Evolutionary conservation across 257 asterid genomes (phyloP), one percentile per base, ranked within the genome.

Genomic region (Mitragyna speciosa): DNA sequence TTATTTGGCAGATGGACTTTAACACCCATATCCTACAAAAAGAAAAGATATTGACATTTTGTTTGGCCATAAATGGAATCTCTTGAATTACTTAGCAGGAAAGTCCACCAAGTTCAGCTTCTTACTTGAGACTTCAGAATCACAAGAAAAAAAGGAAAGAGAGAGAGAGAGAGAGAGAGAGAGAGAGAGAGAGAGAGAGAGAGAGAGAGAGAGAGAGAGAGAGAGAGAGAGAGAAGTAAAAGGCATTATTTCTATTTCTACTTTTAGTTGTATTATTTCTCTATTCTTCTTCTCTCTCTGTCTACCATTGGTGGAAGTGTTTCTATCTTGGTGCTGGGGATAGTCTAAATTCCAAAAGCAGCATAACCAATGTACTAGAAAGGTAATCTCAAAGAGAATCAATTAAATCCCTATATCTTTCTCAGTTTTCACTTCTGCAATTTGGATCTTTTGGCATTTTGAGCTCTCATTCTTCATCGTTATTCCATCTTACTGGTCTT

Each of bases 21-120:
- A 41, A 64, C 70, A 12, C 20, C 43, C 8, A 67, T 7, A 68
- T 2, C 43, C 17, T 16, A n/a, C 56, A 51, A 31, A 39, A 39
- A 77, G 63, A 31, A 0, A n/a, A 75, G 54, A 12, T 39, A 75
- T n/a, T 28, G 58, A 49, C 31, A 12, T 14, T 45, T n/a, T 74
- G 83, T 68, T 78, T 78, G 83, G 83, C 83, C 64, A 82, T 78
- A 82, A 64, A 73, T 78, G 77, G 85, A 66, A 67, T 73, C 47
- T 54, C 20, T 0, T 24, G 3, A 51, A 22, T 19, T 54, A 20
- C n/a, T 31, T 22, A n/a, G 41, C 41, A 36, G 41, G 58, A 41
- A 6, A 45, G 54, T 59, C 54, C 61, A 7, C 30, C 45, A 5
- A 20, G 48, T 15, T 33, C 33, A 56, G 31, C 28, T 22, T 28